A percentile compares a stretch with the other conserved stretches of the same genome.
Conservation (phyloP, 352 stramenopile genomes). For the Phytophthora capsici region DNA sequence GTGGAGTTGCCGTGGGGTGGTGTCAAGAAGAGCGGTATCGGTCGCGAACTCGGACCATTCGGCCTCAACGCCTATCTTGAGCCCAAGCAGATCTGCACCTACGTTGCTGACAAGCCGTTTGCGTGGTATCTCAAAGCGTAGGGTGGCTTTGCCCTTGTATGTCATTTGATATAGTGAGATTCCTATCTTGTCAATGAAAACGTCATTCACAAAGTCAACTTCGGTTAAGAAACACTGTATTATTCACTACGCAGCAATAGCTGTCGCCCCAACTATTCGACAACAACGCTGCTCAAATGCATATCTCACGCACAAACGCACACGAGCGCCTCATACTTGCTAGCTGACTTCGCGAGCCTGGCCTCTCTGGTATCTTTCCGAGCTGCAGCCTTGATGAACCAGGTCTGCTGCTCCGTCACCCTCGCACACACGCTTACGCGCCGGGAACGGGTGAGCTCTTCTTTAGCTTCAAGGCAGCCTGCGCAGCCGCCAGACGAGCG, state of each 20-base stretch:
- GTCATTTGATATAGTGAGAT: not conserved
- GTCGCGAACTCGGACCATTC: conserved; percentile 72
- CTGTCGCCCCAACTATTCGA: conserved; percentile 18
- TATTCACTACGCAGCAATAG: conserved; percentile 25
- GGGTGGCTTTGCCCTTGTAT: not conserved
- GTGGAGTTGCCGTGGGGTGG: conserved; percentile 82
- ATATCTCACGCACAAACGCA: conserved; percentile 15
- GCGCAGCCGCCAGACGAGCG: conserved; percentile 32
- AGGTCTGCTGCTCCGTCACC: not conserved
- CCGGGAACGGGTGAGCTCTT: conserved; percentile 25
- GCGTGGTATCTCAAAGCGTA: conserved; percentile 58
- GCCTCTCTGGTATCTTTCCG: conserved; percentile 9
- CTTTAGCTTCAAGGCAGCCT: conserved; percentile 32
- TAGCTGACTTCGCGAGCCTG: conserved; percentile 17
- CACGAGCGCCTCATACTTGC: conserved; percentile 16
- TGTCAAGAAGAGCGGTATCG: conserved; percentile 85
- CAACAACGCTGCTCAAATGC: conserved; percentile 15
- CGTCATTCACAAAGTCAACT: conserved; percentile 4
- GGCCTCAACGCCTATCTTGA: conserved; percentile 71
- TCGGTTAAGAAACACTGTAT: not conserved
- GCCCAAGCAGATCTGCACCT: conserved; percentile 74
- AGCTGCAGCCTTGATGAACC: not conserved
- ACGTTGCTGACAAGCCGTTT: conserved; percentile 73
- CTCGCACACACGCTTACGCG: conserved; percentile 1
- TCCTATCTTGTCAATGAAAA: not conserved